phyloP scores from a whole-genome alignment of 2,329 filamentous ascomycete genomes.

The Nigrospora sphaerica region DNA sequence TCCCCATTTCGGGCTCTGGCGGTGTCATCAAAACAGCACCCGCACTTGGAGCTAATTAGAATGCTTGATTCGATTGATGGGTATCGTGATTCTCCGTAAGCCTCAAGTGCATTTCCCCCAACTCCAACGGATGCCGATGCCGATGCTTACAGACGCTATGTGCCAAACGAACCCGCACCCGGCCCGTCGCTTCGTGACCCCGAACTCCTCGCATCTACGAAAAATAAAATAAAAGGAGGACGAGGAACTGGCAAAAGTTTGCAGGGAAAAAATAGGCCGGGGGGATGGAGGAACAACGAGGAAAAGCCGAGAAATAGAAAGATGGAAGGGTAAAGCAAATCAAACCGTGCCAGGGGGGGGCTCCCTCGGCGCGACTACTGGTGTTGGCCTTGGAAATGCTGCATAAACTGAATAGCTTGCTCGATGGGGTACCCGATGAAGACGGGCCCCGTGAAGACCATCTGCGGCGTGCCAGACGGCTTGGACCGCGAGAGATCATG shows the following conservation, averaged over 20 bases:
- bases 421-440: slow-evolving; percentile 89
- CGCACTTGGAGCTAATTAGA: too few species aligned
- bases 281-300: too few species aligned
- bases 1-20: too few species aligned
- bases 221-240: too few species aligned
- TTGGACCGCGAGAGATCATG: slow-evolving; percentile 21
- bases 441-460: slow-evolving; percentile 88
- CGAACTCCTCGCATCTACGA: too few species aligned
- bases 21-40: too few species aligned
- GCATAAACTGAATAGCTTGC: slow-evolving; percentile 70
- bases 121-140: neutral
- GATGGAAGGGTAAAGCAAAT: neutral
- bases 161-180: too few species aligned
- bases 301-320: neutral
- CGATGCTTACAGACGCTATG: neutral
- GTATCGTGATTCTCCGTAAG: neutral
- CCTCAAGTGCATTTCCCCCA: neutral
- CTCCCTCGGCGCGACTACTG: neutral
- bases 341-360: neutral
- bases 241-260: too few species aligned
- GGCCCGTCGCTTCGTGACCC: too few species aligned
- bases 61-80: neutral
- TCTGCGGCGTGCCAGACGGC: slow-evolving; percentile 44
- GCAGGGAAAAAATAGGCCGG: too few species aligned
- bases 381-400: slow-evolving; percentile 35